Conservation (phyloP, 2,329 filamentous ascomycete genomes). For the Penicillium crustosum region DNA sequence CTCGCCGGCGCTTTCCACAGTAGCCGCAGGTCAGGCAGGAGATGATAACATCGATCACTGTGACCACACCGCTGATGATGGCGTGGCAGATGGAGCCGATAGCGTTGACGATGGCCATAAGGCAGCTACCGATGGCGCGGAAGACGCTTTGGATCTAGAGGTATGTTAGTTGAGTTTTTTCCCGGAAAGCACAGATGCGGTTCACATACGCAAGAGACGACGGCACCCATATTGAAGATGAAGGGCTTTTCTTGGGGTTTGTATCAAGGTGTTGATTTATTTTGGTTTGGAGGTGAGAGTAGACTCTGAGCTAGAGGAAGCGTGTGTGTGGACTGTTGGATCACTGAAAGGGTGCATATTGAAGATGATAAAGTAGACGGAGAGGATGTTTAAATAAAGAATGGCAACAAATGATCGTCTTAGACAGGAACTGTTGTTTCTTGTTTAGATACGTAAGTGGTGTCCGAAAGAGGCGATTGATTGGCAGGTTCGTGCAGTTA, state of each 20-base stretch:
- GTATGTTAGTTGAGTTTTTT: conserved; percentile 27
- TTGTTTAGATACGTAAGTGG: conserved; percentile 19
- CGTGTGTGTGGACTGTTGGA: conserved; percentile 28
- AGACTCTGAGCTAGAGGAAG: conserved; percentile 30
- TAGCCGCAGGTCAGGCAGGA: conserved; percentile 58
- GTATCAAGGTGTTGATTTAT: conserved; percentile 10
- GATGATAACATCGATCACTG: conserved; percentile 66
- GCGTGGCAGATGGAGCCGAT: conserved; percentile 65
- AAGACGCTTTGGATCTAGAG: conserved; percentile 59
- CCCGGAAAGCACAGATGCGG: neutral
- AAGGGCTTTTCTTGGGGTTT: conserved; percentile 10
- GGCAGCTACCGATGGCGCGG: conserved; percentile 62
- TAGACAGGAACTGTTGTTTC: neutral
- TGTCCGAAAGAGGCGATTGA: conserved; percentile 22
- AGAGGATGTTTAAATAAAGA: conserved; percentile 9
- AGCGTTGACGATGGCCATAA: conserved; percentile 68
- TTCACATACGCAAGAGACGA: conserved; percentile 75
- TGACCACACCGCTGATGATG: conserved; percentile 67
- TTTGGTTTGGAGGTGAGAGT: conserved; percentile 16
- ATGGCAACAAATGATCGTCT: conserved; percentile 3
- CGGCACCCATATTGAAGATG: conserved; percentile 68
- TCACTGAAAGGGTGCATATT: conserved; percentile 34
- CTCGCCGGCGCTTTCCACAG: conserved; percentile 32
- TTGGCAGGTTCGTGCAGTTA: conserved; percentile 13
- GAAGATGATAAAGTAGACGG: neutral